Conservation (phyloP, 345 rosid species). For the Murraya koenigii region DNA sequence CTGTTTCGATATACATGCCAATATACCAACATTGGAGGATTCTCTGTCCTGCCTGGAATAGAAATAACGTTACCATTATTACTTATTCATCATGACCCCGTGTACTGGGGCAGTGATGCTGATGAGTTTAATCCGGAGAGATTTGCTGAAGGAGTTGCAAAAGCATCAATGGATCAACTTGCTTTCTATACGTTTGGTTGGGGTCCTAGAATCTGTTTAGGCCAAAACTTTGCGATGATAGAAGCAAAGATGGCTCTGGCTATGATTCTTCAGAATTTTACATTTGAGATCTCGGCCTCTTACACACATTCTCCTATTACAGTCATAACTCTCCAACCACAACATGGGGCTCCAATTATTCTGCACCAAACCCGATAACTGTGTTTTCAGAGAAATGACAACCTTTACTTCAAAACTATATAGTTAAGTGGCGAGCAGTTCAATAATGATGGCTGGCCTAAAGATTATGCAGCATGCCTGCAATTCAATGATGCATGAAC, state of each 20-base stretch:
- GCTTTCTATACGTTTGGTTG: constrained; percentile 27
- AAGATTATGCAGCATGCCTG: too few relatives aligned
- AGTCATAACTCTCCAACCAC: constrained; percentile 50
- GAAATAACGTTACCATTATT: constrained; percentile 14
- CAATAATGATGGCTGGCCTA: too few relatives aligned
- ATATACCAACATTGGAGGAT: constrained; percentile 15
- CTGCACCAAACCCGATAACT: constrained; percentile 3
- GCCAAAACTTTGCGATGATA: constrained; percentile 42
- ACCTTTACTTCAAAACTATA: too few relatives aligned
- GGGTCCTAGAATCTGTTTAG: constrained; percentile 43
- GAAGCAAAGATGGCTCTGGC: constrained; percentile 60
- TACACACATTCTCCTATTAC: constrained; percentile 51
- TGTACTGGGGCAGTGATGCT: constrained; percentile 34
- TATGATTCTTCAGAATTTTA: constrained; percentile 44
- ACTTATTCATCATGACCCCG: constrained; percentile 17
- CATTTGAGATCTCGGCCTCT: constrained; percentile 45
- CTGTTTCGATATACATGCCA: neutral
- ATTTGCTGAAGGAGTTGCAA: constrained; percentile 26
- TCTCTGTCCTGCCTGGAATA: constrained; percentile 21
- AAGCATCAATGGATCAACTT: constrained; percentile 26
- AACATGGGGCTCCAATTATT: constrained; percentile 46
- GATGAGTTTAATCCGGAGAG: constrained; percentile 30
- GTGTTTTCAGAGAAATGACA: too few relatives aligned
- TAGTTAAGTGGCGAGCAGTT: too few relatives aligned
- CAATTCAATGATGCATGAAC: too few relatives aligned